phyloP scores from a whole-genome alignment of 208 protist genomes.

The Wallacemonas sp. region DNA sequence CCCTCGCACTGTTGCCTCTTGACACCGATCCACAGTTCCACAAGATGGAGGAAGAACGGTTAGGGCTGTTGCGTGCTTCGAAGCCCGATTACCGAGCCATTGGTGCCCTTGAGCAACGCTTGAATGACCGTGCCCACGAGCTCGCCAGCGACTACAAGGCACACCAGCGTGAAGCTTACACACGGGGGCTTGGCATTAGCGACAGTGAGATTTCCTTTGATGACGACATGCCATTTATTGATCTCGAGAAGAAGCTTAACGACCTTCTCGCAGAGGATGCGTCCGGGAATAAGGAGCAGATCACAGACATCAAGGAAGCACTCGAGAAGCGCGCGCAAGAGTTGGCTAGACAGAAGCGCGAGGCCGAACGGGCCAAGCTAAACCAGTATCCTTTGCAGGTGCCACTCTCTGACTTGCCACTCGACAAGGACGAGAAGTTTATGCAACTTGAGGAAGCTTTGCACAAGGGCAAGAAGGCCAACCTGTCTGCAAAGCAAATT shows the following conservation, averaged over 20 bases:
- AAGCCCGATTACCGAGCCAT: conserved; percentile 27
- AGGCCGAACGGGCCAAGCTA: conserved; percentile 37
- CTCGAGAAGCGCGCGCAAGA: conserved; percentile 26
- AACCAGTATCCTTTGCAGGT: conserved; percentile 49
- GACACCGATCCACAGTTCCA: conserved; percentile 44
- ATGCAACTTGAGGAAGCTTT: conserved; percentile 32
- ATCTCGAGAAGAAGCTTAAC: conserved; percentile 55
- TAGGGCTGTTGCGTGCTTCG: conserved; percentile 33
- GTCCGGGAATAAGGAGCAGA: conserved; percentile 6
- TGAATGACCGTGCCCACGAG: conserved; percentile 35
- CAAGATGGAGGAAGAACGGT: conserved; percentile 36
- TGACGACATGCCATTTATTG: conserved; percentile 42
- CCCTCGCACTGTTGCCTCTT: conserved; percentile 46
- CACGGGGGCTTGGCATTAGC: conserved; percentile 16
- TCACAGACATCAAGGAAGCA: conserved; percentile 38
- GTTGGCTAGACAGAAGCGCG: conserved; percentile 38
- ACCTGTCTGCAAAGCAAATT: not conserved
- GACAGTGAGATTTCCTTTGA: conserved; percentile 26
- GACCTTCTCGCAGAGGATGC: conserved; percentile 13
- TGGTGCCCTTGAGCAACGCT: conserved; percentile 30
- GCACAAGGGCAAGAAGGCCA: not conserved
- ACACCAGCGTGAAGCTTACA: conserved; percentile 36
- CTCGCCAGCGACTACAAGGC: conserved; percentile 35
- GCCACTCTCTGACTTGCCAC: conserved; percentile 25
- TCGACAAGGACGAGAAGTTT: conserved; percentile 38